Percentiles rank a stretch among this genome's conserved stretches.
phyloP scores from a whole-genome alignment of 1,284 basidiomycete genomes.

The Fereydounia khargensis region DNA sequence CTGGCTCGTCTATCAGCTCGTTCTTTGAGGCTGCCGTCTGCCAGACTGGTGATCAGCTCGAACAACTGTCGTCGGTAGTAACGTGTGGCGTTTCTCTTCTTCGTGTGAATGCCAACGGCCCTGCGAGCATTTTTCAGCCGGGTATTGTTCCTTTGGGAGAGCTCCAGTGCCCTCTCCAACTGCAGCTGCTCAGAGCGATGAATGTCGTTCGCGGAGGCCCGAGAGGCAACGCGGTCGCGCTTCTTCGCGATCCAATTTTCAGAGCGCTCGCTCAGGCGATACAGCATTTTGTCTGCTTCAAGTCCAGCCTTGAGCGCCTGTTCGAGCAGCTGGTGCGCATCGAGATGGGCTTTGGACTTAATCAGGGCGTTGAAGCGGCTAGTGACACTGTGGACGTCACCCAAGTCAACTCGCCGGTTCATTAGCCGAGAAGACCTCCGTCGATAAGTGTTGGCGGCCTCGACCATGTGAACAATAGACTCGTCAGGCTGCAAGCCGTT shows the following conservation, averaged over 20 bases:
- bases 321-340: slow-evolving; percentile 22
- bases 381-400: slow-evolving; percentile 12
- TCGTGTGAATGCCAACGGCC: no score
- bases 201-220: no score
- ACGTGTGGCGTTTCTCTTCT: no score
- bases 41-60: no score
- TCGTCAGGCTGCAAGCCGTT: slow-evolving; percentile 23
- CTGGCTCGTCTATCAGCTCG: no score
- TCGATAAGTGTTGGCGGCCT: slow-evolving; percentile 11
- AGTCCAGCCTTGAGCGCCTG: slow-evolving; percentile 13
- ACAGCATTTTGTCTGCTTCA: slow-evolving; percentile 12
- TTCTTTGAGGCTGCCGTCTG: no score
- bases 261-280: slow-evolving; percentile 9
- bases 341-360: slow-evolving; percentile 9
- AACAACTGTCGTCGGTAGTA: no score
- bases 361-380: slow-evolving; percentile 21
- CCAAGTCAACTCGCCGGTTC: slow-evolving; percentile 5
- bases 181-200: no score
- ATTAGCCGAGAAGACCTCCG: slow-evolving; percentile 7
- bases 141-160: no score
- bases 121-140: no score
- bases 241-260: slow-evolving; percentile 12
- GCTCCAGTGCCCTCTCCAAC: no score
- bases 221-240: no score
- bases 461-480: slow-evolving; percentile 23